Evolutionary conservation across 768 basidiomycete genomes (phyloP).

Genomic region (Podaxis sp.): DNA sequence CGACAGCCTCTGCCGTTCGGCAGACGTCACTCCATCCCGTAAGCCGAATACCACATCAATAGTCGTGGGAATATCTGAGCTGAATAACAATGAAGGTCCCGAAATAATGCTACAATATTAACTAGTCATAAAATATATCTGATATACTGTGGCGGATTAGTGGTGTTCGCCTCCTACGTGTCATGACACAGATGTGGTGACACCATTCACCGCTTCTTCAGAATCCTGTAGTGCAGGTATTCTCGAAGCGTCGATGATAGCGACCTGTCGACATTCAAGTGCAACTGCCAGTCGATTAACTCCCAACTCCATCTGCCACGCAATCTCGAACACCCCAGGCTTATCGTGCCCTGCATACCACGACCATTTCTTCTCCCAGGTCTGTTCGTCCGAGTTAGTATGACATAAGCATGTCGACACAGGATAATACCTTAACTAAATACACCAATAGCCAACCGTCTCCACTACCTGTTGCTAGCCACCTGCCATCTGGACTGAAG

Average conservation of each 20-base stretch:
- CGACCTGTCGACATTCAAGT: slow-evolving; percentile 64
- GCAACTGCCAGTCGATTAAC: slow-evolving; percentile 65
- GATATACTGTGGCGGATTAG: neutral
- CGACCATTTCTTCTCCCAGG: slow-evolving; percentile 52
- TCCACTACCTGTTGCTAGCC: slow-evolving; percentile 72
- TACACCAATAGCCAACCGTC: slow-evolving; percentile 78
- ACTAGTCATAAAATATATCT: neutral
- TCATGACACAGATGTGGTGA: neutral
- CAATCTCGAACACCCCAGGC: slow-evolving; percentile 71
- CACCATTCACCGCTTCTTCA: neutral
- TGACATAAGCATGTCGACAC: slow-evolving; percentile 9
- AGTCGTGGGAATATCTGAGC: neutral
- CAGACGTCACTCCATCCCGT: slow-evolving; percentile 1
- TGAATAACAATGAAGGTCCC: too few relatives aligned
- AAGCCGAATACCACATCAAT: neutral
- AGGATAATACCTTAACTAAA: slow-evolving; percentile 49
- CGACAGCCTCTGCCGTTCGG: neutral
- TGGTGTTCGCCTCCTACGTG: neutral
- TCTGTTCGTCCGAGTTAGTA: slow-evolving; percentile 20
- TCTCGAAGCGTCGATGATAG: slow-evolving; percentile 47
- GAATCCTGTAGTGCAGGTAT: slow-evolving; percentile 12
- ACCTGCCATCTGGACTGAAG: slow-evolving; percentile 71
- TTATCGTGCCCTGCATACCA: slow-evolving; percentile 58
- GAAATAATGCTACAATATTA: neutral
- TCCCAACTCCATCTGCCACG: slow-evolving; percentile 56